A percentile compares a stretch with the other conserved stretches of the same genome.
Conservation (phyloP, 345 rosid species). For the Pseudoturritis turrita region DNA sequence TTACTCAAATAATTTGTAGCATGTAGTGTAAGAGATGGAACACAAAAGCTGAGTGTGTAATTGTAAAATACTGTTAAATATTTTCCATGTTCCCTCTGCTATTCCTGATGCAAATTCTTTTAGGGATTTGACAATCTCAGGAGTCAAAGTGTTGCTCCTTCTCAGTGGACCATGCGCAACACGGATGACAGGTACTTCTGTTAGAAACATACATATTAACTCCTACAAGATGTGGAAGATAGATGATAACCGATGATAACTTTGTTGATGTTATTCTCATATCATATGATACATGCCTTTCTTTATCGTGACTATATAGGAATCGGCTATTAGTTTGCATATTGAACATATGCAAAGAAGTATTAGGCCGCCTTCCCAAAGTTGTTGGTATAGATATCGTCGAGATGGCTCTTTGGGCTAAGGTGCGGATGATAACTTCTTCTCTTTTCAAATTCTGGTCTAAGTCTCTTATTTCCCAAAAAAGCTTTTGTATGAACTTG, state of each 20-base stretch:
- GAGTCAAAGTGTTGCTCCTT: slow-evolving; percentile 94
- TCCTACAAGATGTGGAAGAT: not conserved
- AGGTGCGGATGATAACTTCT: slow-evolving; percentile 46
- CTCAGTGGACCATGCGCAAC: slow-evolving; percentile 99
- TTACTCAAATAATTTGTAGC: not conserved
- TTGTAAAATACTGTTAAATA: not conserved
- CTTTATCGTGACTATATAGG: slow-evolving; percentile 37
- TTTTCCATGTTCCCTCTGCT: not conserved
- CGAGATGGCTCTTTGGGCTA: slow-evolving; percentile 98
- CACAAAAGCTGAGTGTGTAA: not conserved
- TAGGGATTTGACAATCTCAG: slow-evolving; percentile 99
- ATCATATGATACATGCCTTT: not conserved
- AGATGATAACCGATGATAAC: not conserved
- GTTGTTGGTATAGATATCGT: slow-evolving; percentile 88
- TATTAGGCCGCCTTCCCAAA: slow-evolving; percentile 75
- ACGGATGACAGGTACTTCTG: slow-evolving; percentile 75
- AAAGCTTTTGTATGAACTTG: not conserved
- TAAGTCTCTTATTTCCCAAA: slow-evolving; percentile 1
- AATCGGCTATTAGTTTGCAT: slow-evolving; percentile 71
- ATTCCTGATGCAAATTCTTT: slow-evolving; percentile 35
- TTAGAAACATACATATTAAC: not conserved
- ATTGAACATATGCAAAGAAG: slow-evolving; percentile 73
- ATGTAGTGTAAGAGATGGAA: not conserved
- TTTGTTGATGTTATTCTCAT: not conserved
- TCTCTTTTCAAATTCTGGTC: slow-evolving; percentile 8